These are phyloP conservation scores for Fusarium algeriense DNA, from an alignment of 2,329 filamentous ascomycete genomes.

Conservation along the genomic window DNA sequence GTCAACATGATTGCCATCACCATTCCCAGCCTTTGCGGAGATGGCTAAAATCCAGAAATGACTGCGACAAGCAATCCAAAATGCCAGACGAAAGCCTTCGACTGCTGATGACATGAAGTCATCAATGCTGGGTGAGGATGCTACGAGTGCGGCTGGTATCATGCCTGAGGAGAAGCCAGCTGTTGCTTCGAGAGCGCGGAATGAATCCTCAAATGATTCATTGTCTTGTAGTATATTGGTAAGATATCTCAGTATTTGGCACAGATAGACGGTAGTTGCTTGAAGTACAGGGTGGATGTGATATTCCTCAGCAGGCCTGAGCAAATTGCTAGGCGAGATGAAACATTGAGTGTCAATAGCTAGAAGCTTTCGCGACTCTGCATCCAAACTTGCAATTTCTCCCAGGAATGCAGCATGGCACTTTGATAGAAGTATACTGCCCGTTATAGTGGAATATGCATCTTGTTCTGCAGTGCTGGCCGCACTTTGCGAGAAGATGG, in stretches of 20 bases:
- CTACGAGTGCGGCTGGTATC: not conserved
- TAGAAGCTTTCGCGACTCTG: not conserved
- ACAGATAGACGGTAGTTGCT: slow-evolving; percentile 1
- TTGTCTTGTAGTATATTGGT: not conserved
- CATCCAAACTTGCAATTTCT: not conserved
- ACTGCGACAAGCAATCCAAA: slow-evolving; percentile 3
- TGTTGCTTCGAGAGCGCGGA: not conserved
- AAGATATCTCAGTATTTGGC: slow-evolving; percentile 4
- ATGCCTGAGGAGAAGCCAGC: slow-evolving; percentile 9
- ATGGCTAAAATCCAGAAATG: not conserved
- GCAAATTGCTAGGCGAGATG: not conserved
- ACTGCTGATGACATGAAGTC: not conserved
- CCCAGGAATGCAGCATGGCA: not conserved
- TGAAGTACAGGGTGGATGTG: not conserved
- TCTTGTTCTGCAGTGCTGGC: not conserved
- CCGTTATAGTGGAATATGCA: not conserved
- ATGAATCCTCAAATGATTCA: not conserved
- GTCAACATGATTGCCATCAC: not conserved
- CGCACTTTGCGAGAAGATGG: not conserved
- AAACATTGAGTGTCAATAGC: not conserved
- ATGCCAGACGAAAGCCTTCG: not conserved
- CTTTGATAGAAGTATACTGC: not conserved
- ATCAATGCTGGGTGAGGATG: not conserved
- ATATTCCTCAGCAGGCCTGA: not conserved
- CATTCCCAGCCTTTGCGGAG: not conserved